phyloP scores from a whole-genome alignment of 2,329 filamentous ascomycete genomes.

The Metarhizium album region DNA sequence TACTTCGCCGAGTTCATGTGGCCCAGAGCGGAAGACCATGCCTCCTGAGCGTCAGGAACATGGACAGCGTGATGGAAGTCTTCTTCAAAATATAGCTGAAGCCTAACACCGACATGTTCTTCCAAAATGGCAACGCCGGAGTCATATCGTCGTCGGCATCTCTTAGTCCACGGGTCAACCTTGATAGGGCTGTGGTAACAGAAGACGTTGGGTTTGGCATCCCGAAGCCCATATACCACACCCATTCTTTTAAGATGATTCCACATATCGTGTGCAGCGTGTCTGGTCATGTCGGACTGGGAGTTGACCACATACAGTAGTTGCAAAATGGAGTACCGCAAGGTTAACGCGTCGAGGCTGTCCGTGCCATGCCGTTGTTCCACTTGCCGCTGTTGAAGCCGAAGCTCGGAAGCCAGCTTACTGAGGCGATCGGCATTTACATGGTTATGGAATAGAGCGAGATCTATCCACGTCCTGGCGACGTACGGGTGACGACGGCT shows the following conservation, averaged over 20 bases:
- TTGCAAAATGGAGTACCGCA: conserved; percentile 32
- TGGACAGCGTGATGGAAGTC: conserved; percentile 31
- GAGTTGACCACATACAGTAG: conserved; percentile 26
- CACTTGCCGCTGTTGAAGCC: conserved; percentile 22
- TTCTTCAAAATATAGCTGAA: conserved; percentile 32
- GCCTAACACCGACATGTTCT: conserved; percentile 25
- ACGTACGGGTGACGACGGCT: conserved; percentile 32
- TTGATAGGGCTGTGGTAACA: conserved; percentile 34
- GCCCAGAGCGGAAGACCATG: conserved; percentile 26
- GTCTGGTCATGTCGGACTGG: conserved; percentile 22
- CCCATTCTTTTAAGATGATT: conserved; percentile 23
- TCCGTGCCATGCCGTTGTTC: conserved; percentile 23
- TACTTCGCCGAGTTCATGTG: conserved; percentile 18
- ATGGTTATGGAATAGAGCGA: conserved; percentile 29
- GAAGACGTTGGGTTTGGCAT: conserved; percentile 26
- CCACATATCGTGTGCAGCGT: conserved; percentile 28
- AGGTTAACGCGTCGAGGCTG: conserved; percentile 24
- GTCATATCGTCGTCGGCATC: conserved; percentile 31
- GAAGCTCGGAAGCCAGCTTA: conserved; percentile 27
- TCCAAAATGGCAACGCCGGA: conserved; percentile 26
- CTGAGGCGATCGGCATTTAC: conserved; percentile 24
- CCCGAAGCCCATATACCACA: conserved; percentile 25
- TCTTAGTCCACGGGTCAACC: conserved; percentile 32
- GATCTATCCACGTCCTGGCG: conserved; percentile 30
- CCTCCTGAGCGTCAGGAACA: conserved; percentile 24